Evolutionary conservation across 2,329 filamentous ascomycete genomes (phyloP), one percentile per base, ranked within the genome.

Genomic region (Lasiodiplodia sp.): DNA sequence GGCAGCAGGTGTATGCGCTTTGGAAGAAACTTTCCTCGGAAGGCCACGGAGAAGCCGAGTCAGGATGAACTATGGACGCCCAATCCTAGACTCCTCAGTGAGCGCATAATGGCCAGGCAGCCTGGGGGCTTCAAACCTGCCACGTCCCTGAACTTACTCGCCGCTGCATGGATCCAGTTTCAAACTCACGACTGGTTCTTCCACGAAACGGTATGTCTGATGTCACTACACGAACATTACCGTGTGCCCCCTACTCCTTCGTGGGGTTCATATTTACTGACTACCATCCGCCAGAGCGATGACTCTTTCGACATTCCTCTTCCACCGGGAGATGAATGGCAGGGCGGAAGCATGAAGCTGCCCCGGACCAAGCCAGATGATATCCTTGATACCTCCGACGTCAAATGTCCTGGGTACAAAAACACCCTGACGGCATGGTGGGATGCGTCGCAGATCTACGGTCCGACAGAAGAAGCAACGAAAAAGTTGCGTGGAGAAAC

Each of bases 161-260:
- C 82, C 2, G 82, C 82, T 16, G 82, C 82, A 1, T 85, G 82
- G 82, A 84, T 84, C n/a, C 83, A 85, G 70, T 84, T 84, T 65
- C 81, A 84, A 67, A 79, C 79, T 0, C 82, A 84, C 67, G 81
- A 82, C 68, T 83, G 81, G 81, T 78, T 79, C 65, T 73, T 76
- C 49, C 76, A 79, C 69, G 72, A 76, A 28, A 67, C 69, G 67
- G 74, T 74, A 52, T n/a, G 44, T 47, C 8, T 34, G 31, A 47
- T 47, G 44, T 2, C 18, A 4, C 2, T 21, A 2, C 5, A 34
- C 8, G 31, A 8, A 10, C 6, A 8, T 34, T 8, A 31, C 31
- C 7, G 6, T 2, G 5, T 31, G 31, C 31, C 2, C 31, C 31
- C 7, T 31, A 10, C 7, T 31, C 8, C 10, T 31, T 31, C 1